A percentile compares a stretch with the other conserved stretches of the same genome.
These are phyloP conservation scores for Psilocybe cyanescens DNA, from an alignment of 768 basidiomycete species.

Conservation along the genomic window DNA sequence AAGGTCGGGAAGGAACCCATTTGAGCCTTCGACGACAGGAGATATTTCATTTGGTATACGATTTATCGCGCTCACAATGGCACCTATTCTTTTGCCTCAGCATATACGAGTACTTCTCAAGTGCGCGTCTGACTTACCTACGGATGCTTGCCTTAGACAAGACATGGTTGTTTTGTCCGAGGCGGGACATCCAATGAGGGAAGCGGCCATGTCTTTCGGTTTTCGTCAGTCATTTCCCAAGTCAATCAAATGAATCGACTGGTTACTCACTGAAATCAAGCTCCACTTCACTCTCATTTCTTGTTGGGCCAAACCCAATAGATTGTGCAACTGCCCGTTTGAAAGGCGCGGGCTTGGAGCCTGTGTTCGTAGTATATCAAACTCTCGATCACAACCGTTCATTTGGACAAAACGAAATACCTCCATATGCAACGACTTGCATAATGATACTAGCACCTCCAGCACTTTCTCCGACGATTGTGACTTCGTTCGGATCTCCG, in stretches of 20 bases:
- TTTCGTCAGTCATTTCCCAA: neutral
- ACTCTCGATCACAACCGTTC: no score
- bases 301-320: conserved; percentile 44
- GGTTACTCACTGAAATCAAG: conserved; percentile 34
- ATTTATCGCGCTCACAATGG: conserved; percentile 43
- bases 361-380: conserved; percentile 14
- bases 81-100: conserved; percentile 25
- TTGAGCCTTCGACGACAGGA: conserved; percentile 42
- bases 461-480: conserved; percentile 54
- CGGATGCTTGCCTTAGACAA: conserved; percentile 40
- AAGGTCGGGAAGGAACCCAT: conserved; percentile 39
- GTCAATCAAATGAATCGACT: neutral
- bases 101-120: neutral
- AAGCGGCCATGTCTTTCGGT: conserved; percentile 30
- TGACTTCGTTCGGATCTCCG: conserved; percentile 44
- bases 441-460: conserved; percentile 49
- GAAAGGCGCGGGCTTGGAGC: conserved; percentile 40
- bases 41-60: conserved; percentile 29
- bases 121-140: conserved; percentile 23
- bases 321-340: conserved; percentile 45
- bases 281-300: conserved; percentile 30
- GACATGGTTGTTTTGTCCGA: conserved; percentile 26
- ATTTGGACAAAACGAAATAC: conserved; percentile 15
- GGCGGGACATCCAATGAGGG: conserved; percentile 31
- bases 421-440: conserved; percentile 48